Conservation (phyloP, 352 stramenopile species). For the Phytophthora idaei region DNA sequence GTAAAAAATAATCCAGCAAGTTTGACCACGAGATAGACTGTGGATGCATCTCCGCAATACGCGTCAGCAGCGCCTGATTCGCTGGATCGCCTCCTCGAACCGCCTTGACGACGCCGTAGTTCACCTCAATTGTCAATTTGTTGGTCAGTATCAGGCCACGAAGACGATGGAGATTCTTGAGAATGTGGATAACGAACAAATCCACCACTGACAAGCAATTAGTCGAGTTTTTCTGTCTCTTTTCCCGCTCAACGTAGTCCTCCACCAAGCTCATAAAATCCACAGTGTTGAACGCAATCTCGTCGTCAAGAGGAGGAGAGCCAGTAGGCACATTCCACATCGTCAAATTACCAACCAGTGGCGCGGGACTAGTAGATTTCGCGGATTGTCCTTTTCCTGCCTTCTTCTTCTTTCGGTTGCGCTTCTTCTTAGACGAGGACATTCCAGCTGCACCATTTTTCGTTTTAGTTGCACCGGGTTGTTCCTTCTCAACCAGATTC, state of each 20-base stretch:
- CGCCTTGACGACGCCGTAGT: constrained; percentile 7
- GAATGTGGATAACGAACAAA: constrained; percentile 31
- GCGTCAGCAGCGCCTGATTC: constrained; percentile 15
- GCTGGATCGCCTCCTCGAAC: neutral
- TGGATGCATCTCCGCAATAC: constrained; percentile 28
- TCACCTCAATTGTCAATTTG: constrained; percentile 4
- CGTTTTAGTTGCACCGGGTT: neutral
- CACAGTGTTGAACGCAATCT: constrained; percentile 5
- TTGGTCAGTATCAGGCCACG: neutral
- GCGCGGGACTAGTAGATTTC: neutral
- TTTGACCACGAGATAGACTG: constrained; percentile 39
- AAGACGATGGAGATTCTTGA: constrained; percentile 26
- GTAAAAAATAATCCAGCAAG: constrained; percentile 34
- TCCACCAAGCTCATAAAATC: neutral
- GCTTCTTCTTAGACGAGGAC: neutral
- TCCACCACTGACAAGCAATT: constrained; percentile 26
- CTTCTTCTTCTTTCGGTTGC: constrained; percentile 11
- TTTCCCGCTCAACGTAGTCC: neutral
- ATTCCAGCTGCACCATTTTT: neutral
- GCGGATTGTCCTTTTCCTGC: neutral
- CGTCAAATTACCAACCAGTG: constrained; percentile 5
- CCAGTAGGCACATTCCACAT: constrained; percentile 3
- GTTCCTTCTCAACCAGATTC: constrained; percentile 10
- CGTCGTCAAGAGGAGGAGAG: constrained; percentile 2
- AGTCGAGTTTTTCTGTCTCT: neutral